Evolutionary conservation across 176 grass and related monocot species (phyloP).

Genomic region (Zizania latifolia): DNA sequence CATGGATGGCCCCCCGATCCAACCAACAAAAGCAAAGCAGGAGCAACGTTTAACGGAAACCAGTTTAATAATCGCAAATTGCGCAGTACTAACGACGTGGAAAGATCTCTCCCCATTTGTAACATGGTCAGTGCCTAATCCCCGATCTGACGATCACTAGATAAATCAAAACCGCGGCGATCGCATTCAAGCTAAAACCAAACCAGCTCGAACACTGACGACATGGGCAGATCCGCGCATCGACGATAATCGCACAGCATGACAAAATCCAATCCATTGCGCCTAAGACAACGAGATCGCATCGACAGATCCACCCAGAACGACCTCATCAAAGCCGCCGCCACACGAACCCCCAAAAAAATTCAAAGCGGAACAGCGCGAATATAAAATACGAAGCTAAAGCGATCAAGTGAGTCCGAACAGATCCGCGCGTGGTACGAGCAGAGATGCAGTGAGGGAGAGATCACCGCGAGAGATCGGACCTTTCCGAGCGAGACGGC

Average conservation of each 20-base stretch:
- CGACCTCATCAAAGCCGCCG: background rate
- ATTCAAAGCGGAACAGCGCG: background rate
- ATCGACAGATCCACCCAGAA: background rate
- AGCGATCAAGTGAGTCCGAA: background rate
- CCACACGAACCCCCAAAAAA: too few relatives aligned
- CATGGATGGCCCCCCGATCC: background rate
- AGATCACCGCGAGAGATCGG: background rate
- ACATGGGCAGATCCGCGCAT: background rate
- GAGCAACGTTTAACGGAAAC: background rate
- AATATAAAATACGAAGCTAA: background rate
- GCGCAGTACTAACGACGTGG: background rate
- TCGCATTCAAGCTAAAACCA: background rate
- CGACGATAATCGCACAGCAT: background rate
- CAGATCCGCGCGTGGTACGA: background rate
- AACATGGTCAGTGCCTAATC: background rate
- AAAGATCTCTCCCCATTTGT: background rate
- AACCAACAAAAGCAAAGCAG: too few relatives aligned
- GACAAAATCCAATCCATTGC: background rate
- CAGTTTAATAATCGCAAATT: background rate
- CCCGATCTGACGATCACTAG: background rate
- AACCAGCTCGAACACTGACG: background rate
- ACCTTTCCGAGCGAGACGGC: conserved; percentile 14
- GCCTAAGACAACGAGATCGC: background rate
- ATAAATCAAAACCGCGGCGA: background rate
- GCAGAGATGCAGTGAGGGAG: too few relatives aligned